phyloP scores from a whole-genome alignment of 345 rosid genomes.

The Turnera subulata region DNA sequence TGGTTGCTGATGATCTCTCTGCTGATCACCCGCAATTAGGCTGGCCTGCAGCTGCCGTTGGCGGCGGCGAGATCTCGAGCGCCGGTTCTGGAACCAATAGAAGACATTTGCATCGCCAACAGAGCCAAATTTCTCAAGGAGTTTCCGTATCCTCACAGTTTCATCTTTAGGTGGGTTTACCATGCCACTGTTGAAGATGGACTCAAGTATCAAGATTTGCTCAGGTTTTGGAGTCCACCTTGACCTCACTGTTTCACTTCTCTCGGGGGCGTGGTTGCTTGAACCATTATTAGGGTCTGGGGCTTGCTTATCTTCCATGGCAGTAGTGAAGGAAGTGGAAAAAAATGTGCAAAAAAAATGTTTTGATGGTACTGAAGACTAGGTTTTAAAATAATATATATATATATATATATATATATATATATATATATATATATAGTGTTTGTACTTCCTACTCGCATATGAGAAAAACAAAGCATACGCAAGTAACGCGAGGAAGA shows the following conservation, averaged over 20 bases:
- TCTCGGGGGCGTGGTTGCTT: slow-evolving; percentile 31
- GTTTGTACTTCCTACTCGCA: no score
- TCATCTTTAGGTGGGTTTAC: slow-evolving; percentile 97
- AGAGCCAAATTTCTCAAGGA: slow-evolving; percentile 85
- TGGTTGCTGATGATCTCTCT: slow-evolving; percentile 20
- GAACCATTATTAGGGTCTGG: slow-evolving; percentile 45
- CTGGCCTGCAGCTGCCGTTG: slow-evolving; percentile 86
- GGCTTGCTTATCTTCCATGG: slow-evolving; percentile 66
- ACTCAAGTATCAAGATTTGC: slow-evolving; percentile 95
- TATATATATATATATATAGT: no score
- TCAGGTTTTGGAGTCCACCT: slow-evolving; percentile 99
- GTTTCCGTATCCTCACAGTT: slow-evolving; percentile 80
- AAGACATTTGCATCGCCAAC: slow-evolving; percentile 98
- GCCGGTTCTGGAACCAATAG: slow-evolving; percentile 98
- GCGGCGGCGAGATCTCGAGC: slow-evolving; percentile 94
- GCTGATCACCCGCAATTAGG: slow-evolving; percentile 36
- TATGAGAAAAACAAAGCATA: slow-evolving; percentile 16
- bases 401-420: no score
- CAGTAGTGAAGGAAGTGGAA: slow-evolving; percentile 10
- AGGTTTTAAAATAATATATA: slow-evolving; percentile 20
- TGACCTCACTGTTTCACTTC: slow-evolving; percentile 75
- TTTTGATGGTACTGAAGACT: slow-evolving; percentile 34
- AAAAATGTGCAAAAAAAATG: slow-evolving; percentile 10
- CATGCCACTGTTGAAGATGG: slow-evolving; percentile 98
- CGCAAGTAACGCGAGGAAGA: slow-evolving; percentile 29